Conservation (phyloP, 306 rosid species). For the Bauhinia variegata region DNA sequence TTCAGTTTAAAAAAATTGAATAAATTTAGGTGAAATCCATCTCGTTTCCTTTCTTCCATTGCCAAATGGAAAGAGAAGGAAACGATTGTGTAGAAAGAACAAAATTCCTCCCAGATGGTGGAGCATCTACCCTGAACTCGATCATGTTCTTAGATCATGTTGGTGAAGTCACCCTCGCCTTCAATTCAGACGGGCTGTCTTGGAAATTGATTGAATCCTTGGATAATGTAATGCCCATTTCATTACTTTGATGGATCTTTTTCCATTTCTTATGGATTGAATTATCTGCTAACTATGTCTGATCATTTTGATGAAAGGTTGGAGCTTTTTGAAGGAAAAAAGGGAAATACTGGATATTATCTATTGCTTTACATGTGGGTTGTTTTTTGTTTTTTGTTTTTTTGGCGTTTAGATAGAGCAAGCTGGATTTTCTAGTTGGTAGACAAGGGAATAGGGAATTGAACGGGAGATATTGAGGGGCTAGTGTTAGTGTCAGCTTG, state of each 20-base stretch:
- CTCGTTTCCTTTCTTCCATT: constrained; percentile 57
- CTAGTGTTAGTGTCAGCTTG: neutral
- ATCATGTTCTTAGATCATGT: constrained; percentile 63
- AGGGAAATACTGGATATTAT: neutral
- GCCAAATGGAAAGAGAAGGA: constrained; percentile 53
- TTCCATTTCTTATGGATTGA: neutral
- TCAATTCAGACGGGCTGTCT: constrained; percentile 60
- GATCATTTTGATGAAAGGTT: neutral
- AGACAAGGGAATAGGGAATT: no score
- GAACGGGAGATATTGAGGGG: neutral
- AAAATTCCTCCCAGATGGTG: constrained; percentile 27
- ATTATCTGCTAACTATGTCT: neutral
- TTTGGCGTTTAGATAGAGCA: no score
- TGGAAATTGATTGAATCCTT: constrained; percentile 59
- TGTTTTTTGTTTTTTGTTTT: no score
- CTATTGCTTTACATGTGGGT: neutral
- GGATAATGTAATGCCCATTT: constrained; percentile 45
- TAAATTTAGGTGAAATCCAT: constrained; percentile 7
- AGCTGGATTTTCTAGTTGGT: no score
- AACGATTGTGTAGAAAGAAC: constrained; percentile 36
- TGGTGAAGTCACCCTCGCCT: constrained; percentile 65
- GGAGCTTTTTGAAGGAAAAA: no score
- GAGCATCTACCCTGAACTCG: constrained; percentile 49
- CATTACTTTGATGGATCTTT: neutral
- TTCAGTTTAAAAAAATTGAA: constrained; percentile 12